These are phyloP conservation scores for Radiomyces spectabilis DNA, from an alignment of 192 early-diverging fungal genomes.

Conservation along the genomic window DNA sequence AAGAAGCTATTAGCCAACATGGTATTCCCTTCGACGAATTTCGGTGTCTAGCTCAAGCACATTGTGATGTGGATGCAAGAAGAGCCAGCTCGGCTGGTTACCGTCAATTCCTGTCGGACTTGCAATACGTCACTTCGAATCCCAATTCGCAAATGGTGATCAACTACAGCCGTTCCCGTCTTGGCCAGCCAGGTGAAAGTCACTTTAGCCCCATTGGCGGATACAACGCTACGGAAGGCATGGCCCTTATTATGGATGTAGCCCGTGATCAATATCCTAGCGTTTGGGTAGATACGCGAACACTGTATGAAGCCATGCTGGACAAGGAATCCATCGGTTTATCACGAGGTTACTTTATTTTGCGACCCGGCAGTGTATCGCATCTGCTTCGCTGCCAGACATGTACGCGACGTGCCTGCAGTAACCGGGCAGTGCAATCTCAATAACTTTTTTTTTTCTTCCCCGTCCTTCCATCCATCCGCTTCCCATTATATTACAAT, in stretches of 20 bases:
- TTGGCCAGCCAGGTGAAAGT: conserved; percentile 66
- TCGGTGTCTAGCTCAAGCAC: conserved; percentile 64
- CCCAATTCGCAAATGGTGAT: conserved; percentile 78
- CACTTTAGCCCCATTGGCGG: conserved; percentile 86
- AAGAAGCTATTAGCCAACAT: neutral
- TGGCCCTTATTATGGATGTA: conserved; percentile 80
- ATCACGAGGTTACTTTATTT: conserved; percentile 13
- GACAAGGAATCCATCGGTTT: neutral
- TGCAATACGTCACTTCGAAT: conserved; percentile 54
- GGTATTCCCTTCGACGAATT: conserved; percentile 23
- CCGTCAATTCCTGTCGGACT: conserved; percentile 71
- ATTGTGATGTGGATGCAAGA: conserved; percentile 65
- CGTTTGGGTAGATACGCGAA: conserved; percentile 67
- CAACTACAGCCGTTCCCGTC: conserved; percentile 61
- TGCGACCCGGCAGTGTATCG: neutral
- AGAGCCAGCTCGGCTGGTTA: conserved; percentile 51
- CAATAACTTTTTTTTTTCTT: too few species aligned
- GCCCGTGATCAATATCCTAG: conserved; percentile 86
- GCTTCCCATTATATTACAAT: too few species aligned
- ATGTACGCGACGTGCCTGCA: neutral
- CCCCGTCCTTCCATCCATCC: too few species aligned
- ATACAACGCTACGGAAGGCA: conserved; percentile 57
- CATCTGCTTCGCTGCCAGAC: neutral
- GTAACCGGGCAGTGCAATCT: too few species aligned
- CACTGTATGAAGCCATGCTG: conserved; percentile 67